Evolutionary conservation across 768 basidiomycete species (phyloP).

Genomic region (Daedaleopsis nitida): DNA sequence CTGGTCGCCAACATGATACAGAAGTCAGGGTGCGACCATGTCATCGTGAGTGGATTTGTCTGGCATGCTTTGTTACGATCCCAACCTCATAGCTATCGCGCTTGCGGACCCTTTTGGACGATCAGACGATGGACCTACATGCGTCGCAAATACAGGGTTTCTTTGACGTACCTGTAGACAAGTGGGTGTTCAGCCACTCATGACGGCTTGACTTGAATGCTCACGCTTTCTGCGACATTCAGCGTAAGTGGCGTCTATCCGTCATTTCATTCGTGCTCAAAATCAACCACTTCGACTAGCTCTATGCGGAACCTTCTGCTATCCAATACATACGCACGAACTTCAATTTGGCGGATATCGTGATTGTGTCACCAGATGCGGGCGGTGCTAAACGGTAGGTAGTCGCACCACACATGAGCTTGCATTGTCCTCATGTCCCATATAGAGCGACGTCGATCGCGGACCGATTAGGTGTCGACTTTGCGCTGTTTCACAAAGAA

Average conservation of each 20-base stretch:
- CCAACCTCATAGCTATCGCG: neutral
- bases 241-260: constrained; percentile 49
- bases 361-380: constrained; percentile 97
- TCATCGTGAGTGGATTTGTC: constrained; percentile 68
- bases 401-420: neutral
- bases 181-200: constrained; percentile 59
- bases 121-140: constrained; percentile 96
- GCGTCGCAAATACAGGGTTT: constrained; percentile 99
- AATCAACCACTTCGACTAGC: constrained; percentile 40
- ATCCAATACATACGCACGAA: constrained; percentile 93
- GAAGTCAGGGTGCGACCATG: constrained; percentile 92
- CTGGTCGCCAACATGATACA: constrained; percentile 98
- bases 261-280: neutral
- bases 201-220: constrained; percentile 10
- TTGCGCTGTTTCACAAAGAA: constrained; percentile 99
- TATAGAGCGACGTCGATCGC: constrained; percentile 94
- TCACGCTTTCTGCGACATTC: constrained; percentile 13
- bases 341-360: constrained; percentile 81
- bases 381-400: constrained; percentile 95
- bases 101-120: neutral
- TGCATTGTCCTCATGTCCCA: neutral
- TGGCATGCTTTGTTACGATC: neutral
- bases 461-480: constrained; percentile 93
- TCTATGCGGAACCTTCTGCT: constrained; percentile 95
- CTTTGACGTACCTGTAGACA: constrained; percentile 99